Conservation (phyloP, 768 basidiomycete species). For the Auriscalpium orientale region DNA sequence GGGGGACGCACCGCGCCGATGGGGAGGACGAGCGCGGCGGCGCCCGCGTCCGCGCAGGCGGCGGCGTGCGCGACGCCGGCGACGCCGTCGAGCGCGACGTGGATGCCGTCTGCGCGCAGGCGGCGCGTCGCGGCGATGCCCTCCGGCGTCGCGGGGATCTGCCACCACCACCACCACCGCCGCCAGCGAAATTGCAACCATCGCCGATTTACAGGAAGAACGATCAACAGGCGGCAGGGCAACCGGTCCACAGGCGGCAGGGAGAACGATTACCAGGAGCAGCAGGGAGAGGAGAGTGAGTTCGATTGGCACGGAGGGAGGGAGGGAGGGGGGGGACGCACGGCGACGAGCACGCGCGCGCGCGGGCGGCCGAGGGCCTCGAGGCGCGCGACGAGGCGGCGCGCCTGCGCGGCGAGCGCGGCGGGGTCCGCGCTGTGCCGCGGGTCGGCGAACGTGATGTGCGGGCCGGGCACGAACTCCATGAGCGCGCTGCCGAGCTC, state of each 20-base stretch:
- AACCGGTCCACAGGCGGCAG: too few relatives aligned
- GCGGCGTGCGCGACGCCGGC: conserved; percentile 45
- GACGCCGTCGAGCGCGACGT: conserved; percentile 46
- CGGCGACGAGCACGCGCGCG: conserved; percentile 41
- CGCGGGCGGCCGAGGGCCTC: conserved; percentile 30
- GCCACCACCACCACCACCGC: not conserved
- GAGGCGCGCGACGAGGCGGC: conserved; percentile 33
- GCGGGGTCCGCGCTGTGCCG: conserved; percentile 29
- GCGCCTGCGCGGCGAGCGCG: conserved; percentile 37
- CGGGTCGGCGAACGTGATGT: conserved; percentile 44
- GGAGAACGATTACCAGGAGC: not conserved
- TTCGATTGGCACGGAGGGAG: not conserved
- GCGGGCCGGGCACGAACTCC: conserved; percentile 38
- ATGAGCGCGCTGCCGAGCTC: conserved; percentile 40
- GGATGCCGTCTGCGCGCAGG: conserved; percentile 30
- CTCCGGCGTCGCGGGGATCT: conserved; percentile 53
- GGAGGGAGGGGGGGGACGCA: conserved; percentile 23
- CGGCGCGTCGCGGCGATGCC: conserved; percentile 46
- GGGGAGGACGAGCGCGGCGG: conserved; percentile 40
- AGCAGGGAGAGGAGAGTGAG: not conserved
- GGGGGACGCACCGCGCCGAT: conserved; percentile 38
- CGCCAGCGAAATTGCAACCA: not conserved
- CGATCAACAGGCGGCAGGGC: too few relatives aligned
- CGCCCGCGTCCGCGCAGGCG: conserved; percentile 47
- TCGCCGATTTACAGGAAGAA: too few relatives aligned